Percentiles rank a stretch among this genome's conserved stretches.
phyloP scores from a whole-genome alignment of 2,329 filamentous ascomycete species.

The Venturia aucupariae region DNA sequence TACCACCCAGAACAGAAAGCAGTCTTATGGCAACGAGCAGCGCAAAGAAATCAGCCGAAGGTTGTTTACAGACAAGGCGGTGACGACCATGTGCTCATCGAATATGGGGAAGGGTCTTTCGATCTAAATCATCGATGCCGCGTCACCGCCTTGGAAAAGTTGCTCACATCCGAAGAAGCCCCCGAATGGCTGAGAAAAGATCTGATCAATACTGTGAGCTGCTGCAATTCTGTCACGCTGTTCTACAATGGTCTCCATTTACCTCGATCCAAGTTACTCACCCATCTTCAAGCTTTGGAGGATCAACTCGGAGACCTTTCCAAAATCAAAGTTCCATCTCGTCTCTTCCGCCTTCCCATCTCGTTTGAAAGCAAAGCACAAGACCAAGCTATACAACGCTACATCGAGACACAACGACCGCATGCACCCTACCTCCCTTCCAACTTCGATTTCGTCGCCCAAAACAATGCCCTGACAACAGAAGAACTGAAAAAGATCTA shows the following conservation, averaged over 20 bases:
- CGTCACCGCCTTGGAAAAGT: slow-evolving; percentile 9
- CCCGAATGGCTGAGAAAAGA: background rate
- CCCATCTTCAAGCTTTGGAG: slow-evolving; percentile 30
- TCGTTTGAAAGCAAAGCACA: slow-evolving; percentile 31
- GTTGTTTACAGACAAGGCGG: slow-evolving; percentile 30
- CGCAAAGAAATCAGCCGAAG: slow-evolving; percentile 18
- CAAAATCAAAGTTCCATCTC: slow-evolving; percentile 33
- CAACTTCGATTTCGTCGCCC: slow-evolving; percentile 22
- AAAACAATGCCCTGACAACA: slow-evolving; percentile 29
- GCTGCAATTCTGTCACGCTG: slow-evolving; percentile 20
- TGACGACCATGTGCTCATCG: slow-evolving; percentile 18
- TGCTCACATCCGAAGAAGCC: slow-evolving; percentile 26
- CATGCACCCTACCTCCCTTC: slow-evolving; percentile 25
- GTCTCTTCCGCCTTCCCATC: slow-evolving; percentile 37
- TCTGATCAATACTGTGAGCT: slow-evolving; percentile 8
- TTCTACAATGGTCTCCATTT: slow-evolving; percentile 37
- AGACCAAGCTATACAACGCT: slow-evolving; percentile 20
- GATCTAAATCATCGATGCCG: slow-evolving; percentile 10
- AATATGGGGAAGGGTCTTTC: slow-evolving; percentile 11
- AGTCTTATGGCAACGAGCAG: background rate
- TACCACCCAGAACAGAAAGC: slow-evolving; percentile 1
- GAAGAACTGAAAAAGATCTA: slow-evolving; percentile 16
- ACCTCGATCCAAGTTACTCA: slow-evolving; percentile 29
- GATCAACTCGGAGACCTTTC: slow-evolving; percentile 31
- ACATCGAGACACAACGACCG: slow-evolving; percentile 23